Evolutionary conservation across 1,284 basidiomycete genomes (phyloP).

Genomic region (Rhodotorula sp.): DNA sequence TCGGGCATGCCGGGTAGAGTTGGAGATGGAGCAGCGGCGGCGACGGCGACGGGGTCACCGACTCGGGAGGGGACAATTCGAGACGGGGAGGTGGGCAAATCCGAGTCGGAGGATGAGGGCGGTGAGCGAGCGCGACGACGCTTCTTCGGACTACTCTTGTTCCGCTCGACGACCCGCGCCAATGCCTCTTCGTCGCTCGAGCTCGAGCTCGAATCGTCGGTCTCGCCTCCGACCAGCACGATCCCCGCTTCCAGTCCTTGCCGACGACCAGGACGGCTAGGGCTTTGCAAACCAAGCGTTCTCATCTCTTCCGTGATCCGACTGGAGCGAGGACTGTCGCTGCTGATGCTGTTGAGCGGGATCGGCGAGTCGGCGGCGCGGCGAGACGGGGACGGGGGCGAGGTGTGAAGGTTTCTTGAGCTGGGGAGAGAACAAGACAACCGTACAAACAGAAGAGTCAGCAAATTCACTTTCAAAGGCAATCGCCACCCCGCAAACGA

Average conservation of each 20-base stretch:
- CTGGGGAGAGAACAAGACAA: neutral
- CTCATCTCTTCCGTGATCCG: slow-evolving; percentile 10
- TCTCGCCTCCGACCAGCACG: neutral
- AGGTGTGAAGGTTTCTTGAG: slow-evolving; percentile 14
- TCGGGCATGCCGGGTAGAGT: slow-evolving; percentile 13
- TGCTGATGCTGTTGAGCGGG: too few species aligned
- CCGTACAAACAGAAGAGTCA: neutral
- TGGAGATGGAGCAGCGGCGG: neutral
- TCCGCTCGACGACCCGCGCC: neutral
- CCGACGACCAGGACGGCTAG: neutral
- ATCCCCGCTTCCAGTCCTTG: neutral
- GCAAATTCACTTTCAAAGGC: neutral
- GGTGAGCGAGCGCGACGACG: too few species aligned
- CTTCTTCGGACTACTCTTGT: neutral
- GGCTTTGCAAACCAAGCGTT: slow-evolving; percentile 24
- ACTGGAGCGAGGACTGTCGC: neutral
- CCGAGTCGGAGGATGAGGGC: neutral
- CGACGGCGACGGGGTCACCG: neutral
- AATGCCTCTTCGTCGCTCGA: slow-evolving; percentile 21
- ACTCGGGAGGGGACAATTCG: neutral
- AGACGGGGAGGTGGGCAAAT: neutral
- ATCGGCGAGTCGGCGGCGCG: too few species aligned
- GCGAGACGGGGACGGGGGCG: slow-evolving; percentile 1
- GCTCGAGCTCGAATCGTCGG: neutral
- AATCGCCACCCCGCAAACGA: neutral